Evolutionary conservation across 2,329 filamentous ascomycete genomes (phyloP), one percentile per base, ranked within the genome.

Genomic region (Colletotrichum gigasporum): DNA sequence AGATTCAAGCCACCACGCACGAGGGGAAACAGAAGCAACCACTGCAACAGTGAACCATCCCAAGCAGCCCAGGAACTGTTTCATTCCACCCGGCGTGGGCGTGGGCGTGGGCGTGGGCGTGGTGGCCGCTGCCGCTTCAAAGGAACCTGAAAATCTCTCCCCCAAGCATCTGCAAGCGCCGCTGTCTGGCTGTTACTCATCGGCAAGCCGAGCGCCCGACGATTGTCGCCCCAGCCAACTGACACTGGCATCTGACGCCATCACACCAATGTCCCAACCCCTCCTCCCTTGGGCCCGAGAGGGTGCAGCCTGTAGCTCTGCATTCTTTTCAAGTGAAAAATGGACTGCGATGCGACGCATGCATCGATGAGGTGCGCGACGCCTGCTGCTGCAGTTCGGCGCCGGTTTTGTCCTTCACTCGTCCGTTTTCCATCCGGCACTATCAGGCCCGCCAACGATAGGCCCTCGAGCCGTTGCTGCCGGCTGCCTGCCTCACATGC

Each of bases 181-280:
- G 22, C 57, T 39, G 26, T 41, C 24, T 14, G 35, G 24, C 26
- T 11, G 20, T 54, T 64, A n/a, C 34, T 54, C 56, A 42, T 61
- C 34, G 42, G 48, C 48, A 42, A 26, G 32, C 39, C 60, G n/a
- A 42, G 50, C 56, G 41, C 28, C 48, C 34, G 32, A 51, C 20
- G 44, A 37, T 37, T 39, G 16, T 20, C 37, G 39, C 24, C 24
- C 24, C 54, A 61, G 41, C 32, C 32, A 62, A 57, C 34, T 57
- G 32, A 39, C 32, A 59, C 34, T 61, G 47, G 56, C 48, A 54
- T 61, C 61, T 64, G 48, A 61, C 61, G 48, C 61, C 30, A 64
- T 64, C 48, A 54, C 34, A 61, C 56, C 48, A 64, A 54, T 64
- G 61, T 54, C 48, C 54, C 56, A 48, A 37, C 28, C 51, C 39